Conservation (phyloP, 2,329 filamentous ascomycete genomes). For the Chaetomiaceae sp. region DNA sequence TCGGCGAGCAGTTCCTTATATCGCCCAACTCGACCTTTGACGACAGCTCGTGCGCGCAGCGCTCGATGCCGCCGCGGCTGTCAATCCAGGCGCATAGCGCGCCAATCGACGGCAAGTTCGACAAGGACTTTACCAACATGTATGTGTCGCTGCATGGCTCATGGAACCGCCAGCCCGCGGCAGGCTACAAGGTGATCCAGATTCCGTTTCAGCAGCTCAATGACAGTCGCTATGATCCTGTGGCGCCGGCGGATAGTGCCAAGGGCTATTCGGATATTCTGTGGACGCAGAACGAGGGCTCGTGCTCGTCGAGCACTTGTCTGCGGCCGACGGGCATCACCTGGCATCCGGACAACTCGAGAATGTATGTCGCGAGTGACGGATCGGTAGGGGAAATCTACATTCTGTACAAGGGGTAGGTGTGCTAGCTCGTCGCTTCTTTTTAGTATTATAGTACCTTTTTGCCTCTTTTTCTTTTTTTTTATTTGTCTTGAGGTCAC, state of each 20-base stretch:
- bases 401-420: background rate
- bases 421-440: too few species aligned
- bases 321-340: background rate
- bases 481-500: too few species aligned
- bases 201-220: background rate
- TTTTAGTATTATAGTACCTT: too few species aligned
- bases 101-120: background rate
- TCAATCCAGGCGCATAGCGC: background rate
- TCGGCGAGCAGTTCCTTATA: background rate
- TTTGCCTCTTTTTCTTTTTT: too few species aligned
- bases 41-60: background rate
- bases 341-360: background rate
- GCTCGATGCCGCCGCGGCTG: background rate
- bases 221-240: background rate
- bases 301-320: background rate
- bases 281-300: background rate
- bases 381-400: background rate
- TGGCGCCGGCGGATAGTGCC: background rate
- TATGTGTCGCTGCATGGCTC: background rate
- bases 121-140: background rate
- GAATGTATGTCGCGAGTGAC: background rate
- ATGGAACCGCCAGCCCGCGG: background rate
- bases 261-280: background rate
- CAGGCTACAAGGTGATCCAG: background rate
- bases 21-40: background rate